These are phyloP conservation scores for Populus alba DNA, from an alignment of 345 rosid genomes.

Conservation along the genomic window DNA sequence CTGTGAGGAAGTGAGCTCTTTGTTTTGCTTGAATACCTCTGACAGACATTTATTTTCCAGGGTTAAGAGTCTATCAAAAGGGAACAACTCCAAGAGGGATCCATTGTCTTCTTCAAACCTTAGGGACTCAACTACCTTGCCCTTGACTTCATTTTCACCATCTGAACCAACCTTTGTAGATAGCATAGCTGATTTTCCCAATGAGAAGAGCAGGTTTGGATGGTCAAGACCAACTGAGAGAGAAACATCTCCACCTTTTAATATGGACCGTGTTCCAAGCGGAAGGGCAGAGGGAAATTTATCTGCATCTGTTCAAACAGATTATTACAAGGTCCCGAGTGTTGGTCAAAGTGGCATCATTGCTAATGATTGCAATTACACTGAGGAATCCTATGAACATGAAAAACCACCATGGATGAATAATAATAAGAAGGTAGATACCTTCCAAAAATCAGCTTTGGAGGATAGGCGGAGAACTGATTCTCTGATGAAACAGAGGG, in stretches of 20 bases:
- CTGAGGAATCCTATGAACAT: conserved; percentile 26
- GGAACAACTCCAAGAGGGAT: conserved; percentile 47
- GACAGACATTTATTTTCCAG: conserved; percentile 31
- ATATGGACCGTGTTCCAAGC: conserved; percentile 32
- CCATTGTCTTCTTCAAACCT: conserved; percentile 37
- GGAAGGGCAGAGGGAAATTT: conserved; percentile 36
- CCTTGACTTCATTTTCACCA: conserved; percentile 28
- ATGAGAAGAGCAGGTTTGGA: conserved; percentile 40
- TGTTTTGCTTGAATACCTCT: conserved; percentile 11
- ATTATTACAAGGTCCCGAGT: conserved; percentile 24
- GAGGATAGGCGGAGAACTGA: conserved; percentile 27
- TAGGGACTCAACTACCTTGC: conserved; percentile 43
- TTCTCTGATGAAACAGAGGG: conserved; percentile 20
- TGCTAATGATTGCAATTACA: conserved; percentile 29
- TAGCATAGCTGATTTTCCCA: conserved; percentile 25
- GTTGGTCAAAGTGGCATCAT: conserved; percentile 20
- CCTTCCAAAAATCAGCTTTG: conserved; percentile 23
- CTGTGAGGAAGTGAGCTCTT: neutral
- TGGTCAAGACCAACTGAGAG: conserved; percentile 43
- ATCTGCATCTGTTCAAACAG: conserved; percentile 23
- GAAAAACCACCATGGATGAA: conserved; percentile 25
- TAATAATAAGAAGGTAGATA: conserved; percentile 18
- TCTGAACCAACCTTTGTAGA: conserved; percentile 33
- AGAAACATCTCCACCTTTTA: conserved; percentile 36
- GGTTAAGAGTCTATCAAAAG: conserved; percentile 68